A percentile compares a stretch with the other conserved stretches of the same genome.
Conservation (phyloP, 768 basidiomycete genomes). For the Boletus patriciae region DNA sequence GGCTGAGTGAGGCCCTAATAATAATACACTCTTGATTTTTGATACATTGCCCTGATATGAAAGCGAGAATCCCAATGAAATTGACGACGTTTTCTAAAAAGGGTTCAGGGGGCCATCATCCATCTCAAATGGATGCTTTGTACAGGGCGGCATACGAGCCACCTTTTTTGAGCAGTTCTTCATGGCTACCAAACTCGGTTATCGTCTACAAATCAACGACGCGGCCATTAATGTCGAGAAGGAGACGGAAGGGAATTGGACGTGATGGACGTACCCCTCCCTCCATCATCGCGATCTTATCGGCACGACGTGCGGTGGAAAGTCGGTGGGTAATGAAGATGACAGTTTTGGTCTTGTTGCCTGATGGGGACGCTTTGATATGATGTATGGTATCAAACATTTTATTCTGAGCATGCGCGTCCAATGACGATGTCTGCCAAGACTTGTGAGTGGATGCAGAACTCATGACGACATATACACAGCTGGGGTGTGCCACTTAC, state of each 20-base stretch:
- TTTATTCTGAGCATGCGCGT: slow-evolving; percentile 75
- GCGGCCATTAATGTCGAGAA: slow-evolving; percentile 24
- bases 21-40: slow-evolving; percentile 23
- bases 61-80: slow-evolving; percentile 11
- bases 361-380: slow-evolving; percentile 56
- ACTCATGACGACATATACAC: slow-evolving; percentile 4
- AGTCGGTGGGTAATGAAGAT: slow-evolving; percentile 85
- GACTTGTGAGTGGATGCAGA: not conserved
- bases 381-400: slow-evolving; percentile 75
- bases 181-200: slow-evolving; percentile 73
- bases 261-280: slow-evolving; percentile 49
- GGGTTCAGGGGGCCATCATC: not conserved
- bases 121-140: slow-evolving; percentile 58
- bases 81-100: slow-evolving; percentile 9
- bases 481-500: slow-evolving; percentile 40
- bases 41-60: slow-evolving; percentile 27
- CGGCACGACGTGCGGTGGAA: slow-evolving; percentile 76
- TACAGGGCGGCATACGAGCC: slow-evolving; percentile 72
- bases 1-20: slow-evolving; percentile 17
- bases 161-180: slow-evolving; percentile 57
- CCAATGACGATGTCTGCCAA: slow-evolving; percentile 71
- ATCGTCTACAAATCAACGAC: slow-evolving; percentile 50
- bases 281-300: slow-evolving; percentile 88
- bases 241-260: slow-evolving; percentile 8
- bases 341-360: slow-evolving; percentile 64